These are phyloP conservation scores for Alnus glutinosa DNA, from an alignment of 306 rosid genomes.

Conservation along the genomic window DNA sequence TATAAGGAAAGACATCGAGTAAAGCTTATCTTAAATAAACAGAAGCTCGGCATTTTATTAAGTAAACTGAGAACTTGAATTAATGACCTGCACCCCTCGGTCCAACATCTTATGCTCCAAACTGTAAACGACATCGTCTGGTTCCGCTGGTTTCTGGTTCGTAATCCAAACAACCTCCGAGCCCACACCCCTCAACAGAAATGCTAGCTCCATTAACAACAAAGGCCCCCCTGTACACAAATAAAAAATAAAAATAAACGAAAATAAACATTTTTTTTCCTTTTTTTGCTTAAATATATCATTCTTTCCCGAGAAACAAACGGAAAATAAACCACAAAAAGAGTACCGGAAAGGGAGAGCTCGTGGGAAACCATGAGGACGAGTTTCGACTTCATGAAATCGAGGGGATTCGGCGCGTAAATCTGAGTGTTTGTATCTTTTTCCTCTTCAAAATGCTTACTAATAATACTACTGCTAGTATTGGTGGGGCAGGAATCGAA, in stretches of 20 bases:
- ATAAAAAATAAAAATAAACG: neutral
- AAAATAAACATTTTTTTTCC: neutral
- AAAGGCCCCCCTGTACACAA: constrained; percentile 63
- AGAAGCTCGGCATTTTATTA: neutral
- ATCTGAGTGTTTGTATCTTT: constrained; percentile 23
- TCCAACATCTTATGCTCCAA: constrained; percentile 77
- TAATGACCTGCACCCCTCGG: constrained; percentile 69
- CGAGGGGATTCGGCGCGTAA: constrained; percentile 47
- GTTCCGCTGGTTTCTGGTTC: constrained; percentile 54
- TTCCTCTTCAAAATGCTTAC: constrained; percentile 28
- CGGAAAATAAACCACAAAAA: constrained; percentile 5
- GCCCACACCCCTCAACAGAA: constrained; percentile 71
- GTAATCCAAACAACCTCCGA: constrained; percentile 77
- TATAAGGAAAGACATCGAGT: neutral
- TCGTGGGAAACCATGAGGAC: constrained; percentile 89
- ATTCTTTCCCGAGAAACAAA: constrained; percentile 19
- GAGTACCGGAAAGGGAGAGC: constrained; percentile 73
- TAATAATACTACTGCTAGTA: neutral
- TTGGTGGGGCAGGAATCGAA: constrained; percentile 52
- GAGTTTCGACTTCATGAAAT: constrained; percentile 81
- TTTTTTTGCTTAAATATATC: constrained; percentile 1
- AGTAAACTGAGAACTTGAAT: neutral
- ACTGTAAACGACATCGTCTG: constrained; percentile 59
- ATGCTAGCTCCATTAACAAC: constrained; percentile 77
- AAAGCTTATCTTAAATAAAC: neutral